Base-by-base conservation (phyloP, 2,329 filamentous ascomycete species). In the Aspergillus aculeatinus region DNA sequence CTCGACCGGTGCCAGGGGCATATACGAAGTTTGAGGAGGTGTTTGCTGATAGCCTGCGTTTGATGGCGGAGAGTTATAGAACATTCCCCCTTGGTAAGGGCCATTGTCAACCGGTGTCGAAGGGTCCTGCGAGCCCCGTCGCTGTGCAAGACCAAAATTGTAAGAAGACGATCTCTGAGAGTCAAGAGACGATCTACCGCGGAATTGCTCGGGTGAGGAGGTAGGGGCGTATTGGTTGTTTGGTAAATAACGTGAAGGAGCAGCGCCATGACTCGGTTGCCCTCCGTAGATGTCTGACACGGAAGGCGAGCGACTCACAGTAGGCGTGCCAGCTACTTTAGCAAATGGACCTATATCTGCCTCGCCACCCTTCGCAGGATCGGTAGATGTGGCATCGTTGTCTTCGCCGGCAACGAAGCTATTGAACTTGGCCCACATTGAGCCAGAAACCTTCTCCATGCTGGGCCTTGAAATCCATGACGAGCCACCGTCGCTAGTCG, bases 381-480 rank as follows among this genome's bases (percentile, higher is more conserved):
- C 85, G 57, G 83, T 83, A 0, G 84, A 86, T 10, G 81, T 81
- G 35, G 82, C 81, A 55, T 92, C 89, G 55, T 85, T 86, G 57
- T 98, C 94, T 61, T 97, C 94, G 14, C 95, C 96, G 55, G 90
- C 88, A 62, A 99, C 92, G 71, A 99, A 99, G 70, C 92, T 97
- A 77, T 93, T 98, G 78, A 99, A 97, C 60, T 90, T 92, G 65
- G 88, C 92, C 85, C 92, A 93, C 72, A 98, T 87, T 35, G 90
- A 92, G 62, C 90, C 92, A 2, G 93, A 95, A 0, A 98, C 92
- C 76, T 96, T 96, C 75, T 96, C 93, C 85, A 98, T 96, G 74
- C 87, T 97, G 6, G 94, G 92, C 75, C 95, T 96, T 1, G 92
- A 89, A 55, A 99, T 95, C 91, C 94, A 96, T 2, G 92, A 94